Evolutionary conservation across 2,329 filamentous ascomycete genomes (phyloP).

Genomic region (Pyrenochaeta sp.): DNA sequence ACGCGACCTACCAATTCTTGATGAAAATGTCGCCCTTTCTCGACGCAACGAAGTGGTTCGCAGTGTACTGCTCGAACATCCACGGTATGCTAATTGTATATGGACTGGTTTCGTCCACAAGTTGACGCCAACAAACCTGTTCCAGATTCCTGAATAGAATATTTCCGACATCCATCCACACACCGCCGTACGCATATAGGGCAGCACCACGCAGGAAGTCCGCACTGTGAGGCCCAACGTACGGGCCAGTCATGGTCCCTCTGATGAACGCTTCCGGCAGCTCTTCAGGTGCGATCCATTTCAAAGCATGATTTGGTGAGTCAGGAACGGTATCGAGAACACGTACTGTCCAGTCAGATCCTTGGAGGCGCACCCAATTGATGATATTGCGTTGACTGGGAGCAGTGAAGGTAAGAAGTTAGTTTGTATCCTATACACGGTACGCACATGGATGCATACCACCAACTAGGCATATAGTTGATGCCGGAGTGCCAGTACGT

Average conservation of each 20-base stretch:
- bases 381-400: slow-evolving; percentile 50
- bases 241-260: slow-evolving; percentile 55
- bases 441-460: not conserved
- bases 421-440: not conserved
- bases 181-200: slow-evolving; percentile 52
- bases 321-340: slow-evolving; percentile 50
- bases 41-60: slow-evolving; percentile 57
- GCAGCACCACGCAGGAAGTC: slow-evolving; percentile 59
- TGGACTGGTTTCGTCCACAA: slow-evolving; percentile 49
- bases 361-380: slow-evolving; percentile 53
- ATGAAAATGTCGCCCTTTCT: slow-evolving; percentile 56
- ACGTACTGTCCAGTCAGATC: slow-evolving; percentile 53
- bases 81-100: slow-evolving; percentile 43
- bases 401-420: not conserved
- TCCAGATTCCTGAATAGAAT: slow-evolving; percentile 52
- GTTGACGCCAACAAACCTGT: slow-evolving; percentile 50
- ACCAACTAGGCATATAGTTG: slow-evolving; percentile 49
- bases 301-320: slow-evolving; percentile 51
- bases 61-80: slow-evolving; percentile 37
- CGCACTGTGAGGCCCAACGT: slow-evolving; percentile 55
- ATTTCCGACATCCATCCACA: slow-evolving; percentile 54
- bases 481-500: slow-evolving; percentile 53
- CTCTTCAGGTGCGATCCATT: slow-evolving; percentile 47
- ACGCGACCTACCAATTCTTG: slow-evolving; percentile 51
- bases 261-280: slow-evolving; percentile 53